Evolutionary conservation across 345 rosid genomes (phyloP).

Genomic region (Barbarea vulgaris): DNA sequence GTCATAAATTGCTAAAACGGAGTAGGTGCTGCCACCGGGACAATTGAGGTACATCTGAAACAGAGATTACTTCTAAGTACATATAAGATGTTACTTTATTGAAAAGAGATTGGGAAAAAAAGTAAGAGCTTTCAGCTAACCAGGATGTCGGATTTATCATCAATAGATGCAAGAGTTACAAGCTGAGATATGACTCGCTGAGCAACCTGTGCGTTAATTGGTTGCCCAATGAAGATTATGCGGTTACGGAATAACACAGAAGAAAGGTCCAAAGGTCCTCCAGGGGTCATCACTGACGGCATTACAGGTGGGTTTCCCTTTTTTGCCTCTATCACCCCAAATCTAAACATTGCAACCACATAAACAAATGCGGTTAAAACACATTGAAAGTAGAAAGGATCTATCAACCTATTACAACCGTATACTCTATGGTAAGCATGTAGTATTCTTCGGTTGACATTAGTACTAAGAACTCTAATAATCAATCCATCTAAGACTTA

Average conservation of each 20-base stretch:
- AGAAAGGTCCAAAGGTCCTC: constrained; percentile 88
- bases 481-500: constrained; percentile 11
- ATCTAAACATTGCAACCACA: constrained; percentile 39
- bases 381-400: constrained; percentile 3
- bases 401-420: not conserved
- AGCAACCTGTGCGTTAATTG: constrained; percentile 82
- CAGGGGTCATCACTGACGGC: constrained; percentile 90
- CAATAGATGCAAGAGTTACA: constrained; percentile 82
- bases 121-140: constrained; percentile 39
- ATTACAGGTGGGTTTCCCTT: constrained; percentile 81
- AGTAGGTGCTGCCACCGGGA: constrained; percentile 92
- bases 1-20: constrained; percentile 89
- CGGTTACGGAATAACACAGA: constrained; percentile 81
- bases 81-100: not conserved
- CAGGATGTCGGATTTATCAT: constrained; percentile 89
- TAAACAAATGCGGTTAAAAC: not conserved
- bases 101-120: not conserved
- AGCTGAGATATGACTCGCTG: constrained; percentile 93
- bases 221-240: constrained; percentile 86
- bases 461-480: not conserved
- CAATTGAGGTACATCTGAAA: constrained; percentile 82
- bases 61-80: constrained; percentile 17
- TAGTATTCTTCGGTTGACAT: not conserved
- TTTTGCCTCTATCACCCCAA: constrained; percentile 54
- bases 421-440: not conserved